Evolutionary conservation across 495 filamentous ascomycete genomes (phyloP), one percentile per base, ranked within the genome.

Genomic region (Penicillium dipodomyicola): DNA sequence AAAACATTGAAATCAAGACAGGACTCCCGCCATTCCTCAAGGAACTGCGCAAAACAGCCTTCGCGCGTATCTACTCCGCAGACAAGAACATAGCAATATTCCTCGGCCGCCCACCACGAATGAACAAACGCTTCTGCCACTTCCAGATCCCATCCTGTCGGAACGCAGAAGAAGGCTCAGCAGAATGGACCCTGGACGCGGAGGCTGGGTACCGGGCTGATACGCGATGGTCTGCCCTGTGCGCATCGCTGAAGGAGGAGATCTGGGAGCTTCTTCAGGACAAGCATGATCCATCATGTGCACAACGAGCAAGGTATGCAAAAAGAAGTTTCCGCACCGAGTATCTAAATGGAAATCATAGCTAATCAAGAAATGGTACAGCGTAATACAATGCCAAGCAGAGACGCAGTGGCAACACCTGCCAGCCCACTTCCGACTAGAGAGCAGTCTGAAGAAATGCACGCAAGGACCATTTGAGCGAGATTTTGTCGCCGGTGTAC

Each of bases 61-160:
- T 74, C 57, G 74, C 75, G 5, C 57, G 73, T 32, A 67, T 72
- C 27, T 78, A 75, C 57, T 73, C 73, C 0, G 72, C 71, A n/a
- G 75, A 78, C 61, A 78, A 77, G 62, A 77, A 75, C 23, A 61
- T 78, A 22, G 69, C 73, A 4, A 69, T 78, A 5, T 78, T 78
- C 50, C 59, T 78, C 8, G 75, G 75, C n/a, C 66, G 75, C 2
- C 72, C 75, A 9, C 74, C 74, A 7, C 66, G 73, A 4, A 74
- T 78, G 62, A 70, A 64, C 60, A 73, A 68, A 46, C 71, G 67
- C 1, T 77, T 75, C 44, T 77, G 72, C 42, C 65, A 72, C 27
- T 73, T 76, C 17, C 70, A 76, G 52, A 59, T 75, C 47, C 68
- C 69, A 2, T 65, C 63, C 15, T 64, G 56, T 23, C 42, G 39